These are phyloP conservation scores for Eimeria necatrix DNA, from an alignment of 169 alveolate species.

Conservation along the genomic window DNA sequence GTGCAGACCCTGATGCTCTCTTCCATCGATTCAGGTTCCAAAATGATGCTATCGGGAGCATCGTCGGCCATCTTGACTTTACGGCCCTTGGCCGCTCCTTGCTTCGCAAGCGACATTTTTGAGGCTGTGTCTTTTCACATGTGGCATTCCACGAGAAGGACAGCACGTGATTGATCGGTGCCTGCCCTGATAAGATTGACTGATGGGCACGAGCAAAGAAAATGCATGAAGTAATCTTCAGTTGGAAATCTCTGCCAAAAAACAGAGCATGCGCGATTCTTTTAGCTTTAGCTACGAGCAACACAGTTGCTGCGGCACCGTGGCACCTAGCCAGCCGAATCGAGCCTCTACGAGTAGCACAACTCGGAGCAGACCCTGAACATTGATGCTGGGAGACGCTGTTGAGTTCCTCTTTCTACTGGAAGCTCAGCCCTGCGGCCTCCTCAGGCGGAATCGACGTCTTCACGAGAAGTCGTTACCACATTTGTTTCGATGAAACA, in stretches of 20 bases:
- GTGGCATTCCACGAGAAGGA: not conserved
- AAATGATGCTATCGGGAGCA: constrained; percentile 23
- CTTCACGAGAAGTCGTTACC: not conserved
- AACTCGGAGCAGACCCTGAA: not conserved
- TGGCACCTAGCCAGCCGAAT: too few species aligned
- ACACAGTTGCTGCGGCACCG: too few species aligned
- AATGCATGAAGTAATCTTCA: not conserved
- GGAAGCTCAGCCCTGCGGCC: constrained; percentile 15
- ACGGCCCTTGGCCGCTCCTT: constrained; percentile 63
- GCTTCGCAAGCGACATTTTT: constrained; percentile 56
- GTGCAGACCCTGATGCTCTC: constrained; percentile 88
- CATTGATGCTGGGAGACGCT: not conserved
- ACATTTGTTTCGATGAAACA: not conserved
- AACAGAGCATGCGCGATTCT: not conserved
- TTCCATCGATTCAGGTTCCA: constrained; percentile 85
- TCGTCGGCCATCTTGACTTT: constrained; percentile 40
- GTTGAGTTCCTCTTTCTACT: not conserved
- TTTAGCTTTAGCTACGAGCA: not conserved
- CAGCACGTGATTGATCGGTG: not conserved
- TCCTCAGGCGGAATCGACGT: constrained; percentile 52
- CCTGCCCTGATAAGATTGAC: too few species aligned
- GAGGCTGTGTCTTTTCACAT: not conserved
- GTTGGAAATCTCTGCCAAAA: not conserved
- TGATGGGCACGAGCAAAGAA: too few species aligned
- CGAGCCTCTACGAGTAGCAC: not conserved